Conservation (phyloP, 768 basidiomycete species). For the Trametopsis cervina region DNA sequence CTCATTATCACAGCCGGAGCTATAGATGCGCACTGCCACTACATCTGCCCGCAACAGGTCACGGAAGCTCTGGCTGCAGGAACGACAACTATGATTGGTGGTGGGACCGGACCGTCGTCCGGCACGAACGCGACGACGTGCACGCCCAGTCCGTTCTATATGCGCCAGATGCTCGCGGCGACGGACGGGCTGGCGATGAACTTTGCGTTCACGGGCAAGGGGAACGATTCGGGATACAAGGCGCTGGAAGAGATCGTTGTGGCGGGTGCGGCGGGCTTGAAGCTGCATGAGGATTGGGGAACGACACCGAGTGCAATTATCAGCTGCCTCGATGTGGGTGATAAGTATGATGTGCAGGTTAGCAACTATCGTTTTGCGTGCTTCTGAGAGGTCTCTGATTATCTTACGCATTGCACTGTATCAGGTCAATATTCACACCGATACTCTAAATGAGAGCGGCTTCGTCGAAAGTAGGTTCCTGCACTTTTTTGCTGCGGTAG, state of each 20-base stretch:
- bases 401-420: background rate
- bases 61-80: conserved; percentile 77
- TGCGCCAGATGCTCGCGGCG: conserved; percentile 85
- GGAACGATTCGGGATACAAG: conserved; percentile 75
- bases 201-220: conserved; percentile 94
- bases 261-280: conserved; percentile 85
- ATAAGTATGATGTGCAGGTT: conserved; percentile 92
- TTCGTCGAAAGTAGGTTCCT: conserved; percentile 84
- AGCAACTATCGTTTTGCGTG: conserved; percentile 11
- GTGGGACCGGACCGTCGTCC: conserved; percentile 90
- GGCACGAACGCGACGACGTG: conserved; percentile 93
- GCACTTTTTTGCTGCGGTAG: background rate
- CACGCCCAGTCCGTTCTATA: conserved; percentile 85
- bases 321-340: conserved; percentile 72
- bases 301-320: conserved; percentile 77
- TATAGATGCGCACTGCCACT: conserved; percentile 89
- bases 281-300: conserved; percentile 98
- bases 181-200: conserved; percentile 89
- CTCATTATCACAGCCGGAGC: conserved; percentile 91
- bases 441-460: conserved; percentile 95
- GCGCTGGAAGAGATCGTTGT: conserved; percentile 76
- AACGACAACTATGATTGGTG: conserved; percentile 92
- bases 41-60: conserved; percentile 92
- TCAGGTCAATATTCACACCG: conserved; percentile 91
- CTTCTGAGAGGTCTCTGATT: background rate